These are phyloP conservation scores for Anisodus tanguticus DNA, from an alignment of 257 asterid genomes.

Conservation along the genomic window DNA sequence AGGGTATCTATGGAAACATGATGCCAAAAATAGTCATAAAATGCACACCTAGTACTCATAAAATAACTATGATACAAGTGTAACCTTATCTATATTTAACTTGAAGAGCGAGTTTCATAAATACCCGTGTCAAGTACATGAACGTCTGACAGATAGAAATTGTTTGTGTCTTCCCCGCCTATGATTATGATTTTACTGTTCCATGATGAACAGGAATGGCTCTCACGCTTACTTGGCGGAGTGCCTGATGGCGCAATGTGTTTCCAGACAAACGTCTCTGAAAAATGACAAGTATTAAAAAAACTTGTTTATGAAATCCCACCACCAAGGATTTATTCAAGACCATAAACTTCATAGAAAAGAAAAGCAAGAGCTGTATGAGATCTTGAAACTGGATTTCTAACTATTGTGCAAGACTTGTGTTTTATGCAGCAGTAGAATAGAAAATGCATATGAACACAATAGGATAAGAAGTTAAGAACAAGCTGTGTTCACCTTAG, in stretches of 20 bases:
- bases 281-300: constrained; percentile 31
- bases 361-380: background rate
- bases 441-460: background rate
- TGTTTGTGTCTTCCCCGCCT: constrained; percentile 89
- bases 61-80: constrained; percentile 31
- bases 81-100: constrained; percentile 26
- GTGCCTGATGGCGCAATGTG: constrained; percentile 83
- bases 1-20: constrained; percentile 66
- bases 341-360: background rate
- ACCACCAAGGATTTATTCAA: constrained; percentile 4
- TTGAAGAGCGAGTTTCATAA: constrained; percentile 18
- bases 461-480: constrained; percentile 14
- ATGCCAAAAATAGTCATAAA: constrained; percentile 34
- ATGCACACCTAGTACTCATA: constrained; percentile 29
- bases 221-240: constrained; percentile 93
- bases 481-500: background rate
- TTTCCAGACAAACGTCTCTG: constrained; percentile 89
- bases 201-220: constrained; percentile 97
- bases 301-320: constrained; percentile 13
- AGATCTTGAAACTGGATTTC: constrained; percentile 14
- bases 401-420: background rate
- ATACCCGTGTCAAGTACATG: constrained; percentile 97
- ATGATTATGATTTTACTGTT: constrained; percentile 84
- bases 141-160: constrained; percentile 87
- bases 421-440: background rate